Base-by-base conservation (phyloP, 306 rosid species). In the Quercus cerris region DNA sequence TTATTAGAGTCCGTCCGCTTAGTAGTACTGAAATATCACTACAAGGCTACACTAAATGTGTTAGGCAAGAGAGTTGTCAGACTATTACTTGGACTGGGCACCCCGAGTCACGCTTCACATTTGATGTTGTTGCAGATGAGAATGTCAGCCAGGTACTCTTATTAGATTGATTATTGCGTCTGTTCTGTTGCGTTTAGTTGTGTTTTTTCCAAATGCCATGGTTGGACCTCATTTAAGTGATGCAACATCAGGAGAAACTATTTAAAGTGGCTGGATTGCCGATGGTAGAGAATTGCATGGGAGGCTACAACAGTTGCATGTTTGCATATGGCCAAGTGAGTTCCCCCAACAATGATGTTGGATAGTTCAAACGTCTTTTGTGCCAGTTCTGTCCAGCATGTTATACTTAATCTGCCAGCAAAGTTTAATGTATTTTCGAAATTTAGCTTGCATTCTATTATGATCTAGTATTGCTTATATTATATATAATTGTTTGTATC, bases 321-420 rank as follows among this genome's bases (percentile, higher is more conserved):
- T 95, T 95, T 87, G 99, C 98, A 67, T 95, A 95, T 89, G 99
- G 99, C 41, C 99, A 95, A 88, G 99, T 95, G 87, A 85, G 98
- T 82, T 15, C 79, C 74, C 20, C 56, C 54, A 62, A 79, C 46
- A 56, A 27, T n/a, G 80, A 73, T 11, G 58, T 58, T 17, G 75
- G 19, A 82, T 20, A 3, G 8, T 61, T 77, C 33, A 52, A 28
- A 72, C 13, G 17, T 18, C 35, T 15, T 27, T 18, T n/a, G 20
- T 52, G 17, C 41, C 55, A 27, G 22, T 7, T 66, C n/a, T 27
- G 27, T 23, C 28, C 5, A 11, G 6, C n/a, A 62, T 62, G 22
- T 63, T 63, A 27, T 27, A 6, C 15, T 67, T 33, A 33, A 18
- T 67, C 38, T 18, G 72, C 27, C 25, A 15, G 51, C 4, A 67